Evolutionary conservation across 1,284 basidiomycete species (phyloP).

Genomic region (Sporisorium scitamineum): DNA sequence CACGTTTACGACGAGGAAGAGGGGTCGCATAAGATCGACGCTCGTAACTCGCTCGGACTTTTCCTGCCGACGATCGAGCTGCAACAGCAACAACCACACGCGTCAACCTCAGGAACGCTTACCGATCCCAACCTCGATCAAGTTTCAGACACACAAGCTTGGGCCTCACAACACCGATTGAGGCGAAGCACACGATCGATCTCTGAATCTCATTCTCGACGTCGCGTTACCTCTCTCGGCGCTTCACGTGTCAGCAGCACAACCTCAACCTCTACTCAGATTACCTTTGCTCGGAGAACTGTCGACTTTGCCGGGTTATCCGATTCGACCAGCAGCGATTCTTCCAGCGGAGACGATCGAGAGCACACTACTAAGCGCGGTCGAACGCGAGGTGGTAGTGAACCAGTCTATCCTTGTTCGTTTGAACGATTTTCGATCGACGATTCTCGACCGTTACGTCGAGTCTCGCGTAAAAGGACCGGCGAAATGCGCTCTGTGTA

Average conservation of each 20-base stretch:
- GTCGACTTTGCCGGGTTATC: background rate
- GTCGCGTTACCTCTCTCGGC: background rate
- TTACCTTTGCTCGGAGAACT: no score
- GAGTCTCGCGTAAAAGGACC: conserved; percentile 7
- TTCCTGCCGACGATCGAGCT: background rate
- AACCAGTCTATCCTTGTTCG: background rate
- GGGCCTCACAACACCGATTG: conserved; percentile 4
- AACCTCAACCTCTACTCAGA: background rate
- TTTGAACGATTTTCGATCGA: background rate
- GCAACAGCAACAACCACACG: no score
- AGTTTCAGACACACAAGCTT: background rate
- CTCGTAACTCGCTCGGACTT: conserved; percentile 9
- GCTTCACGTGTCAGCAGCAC: background rate
- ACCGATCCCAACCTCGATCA: background rate
- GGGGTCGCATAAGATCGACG: background rate
- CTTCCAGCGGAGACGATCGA: background rate
- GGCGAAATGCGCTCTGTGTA: conserved; percentile 24
- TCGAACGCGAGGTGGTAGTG: conserved; percentile 7
- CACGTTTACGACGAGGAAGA: background rate
- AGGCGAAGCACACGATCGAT: conserved; percentile 23
- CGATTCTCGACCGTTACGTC: conserved; percentile 2
- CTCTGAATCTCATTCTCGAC: conserved; percentile 12
- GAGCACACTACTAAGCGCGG: background rate
- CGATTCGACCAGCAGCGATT: background rate
- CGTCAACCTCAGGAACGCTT: background rate